Conservation (phyloP, 2,329 filamentous ascomycete species). For the Botrytis porri region DNA sequence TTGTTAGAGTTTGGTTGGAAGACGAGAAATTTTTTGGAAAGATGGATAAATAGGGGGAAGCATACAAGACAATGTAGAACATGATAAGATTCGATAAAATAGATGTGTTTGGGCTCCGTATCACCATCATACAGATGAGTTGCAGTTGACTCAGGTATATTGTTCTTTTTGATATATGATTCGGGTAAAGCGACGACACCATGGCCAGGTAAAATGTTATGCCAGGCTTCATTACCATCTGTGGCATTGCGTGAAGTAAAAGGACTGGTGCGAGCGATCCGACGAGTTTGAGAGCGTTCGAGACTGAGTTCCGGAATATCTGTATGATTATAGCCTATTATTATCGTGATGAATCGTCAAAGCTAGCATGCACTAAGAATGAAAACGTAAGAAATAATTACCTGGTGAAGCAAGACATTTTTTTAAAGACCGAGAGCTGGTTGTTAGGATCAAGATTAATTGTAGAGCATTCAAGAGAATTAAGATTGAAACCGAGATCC, state of each 20-base stretch:
- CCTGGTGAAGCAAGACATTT: neutral
- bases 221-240: constrained; percentile 5
- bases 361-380: neutral
- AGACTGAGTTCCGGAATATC: constrained; percentile 1
- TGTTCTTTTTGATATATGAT: neutral
- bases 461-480: neutral
- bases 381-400: neutral
- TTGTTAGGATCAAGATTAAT: neutral
- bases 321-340: neutral
- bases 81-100: constrained; percentile 18
- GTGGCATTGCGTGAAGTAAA: constrained; percentile 1
- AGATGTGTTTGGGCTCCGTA: neutral
- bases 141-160: neutral
- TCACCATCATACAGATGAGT: neutral
- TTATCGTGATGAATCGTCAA: neutral
- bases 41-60: neutral
- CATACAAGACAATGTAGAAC: constrained; percentile 12
- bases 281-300: neutral
- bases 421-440: neutral
- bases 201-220: neutral
- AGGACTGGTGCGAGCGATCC: neutral
- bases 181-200: neutral
- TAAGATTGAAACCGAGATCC: neutral
- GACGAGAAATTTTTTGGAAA: neutral
- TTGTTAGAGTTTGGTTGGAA: neutral